phyloP scores from a whole-genome alignment of 495 filamentous ascomycete species.

The Neurospora terricola region DNA sequence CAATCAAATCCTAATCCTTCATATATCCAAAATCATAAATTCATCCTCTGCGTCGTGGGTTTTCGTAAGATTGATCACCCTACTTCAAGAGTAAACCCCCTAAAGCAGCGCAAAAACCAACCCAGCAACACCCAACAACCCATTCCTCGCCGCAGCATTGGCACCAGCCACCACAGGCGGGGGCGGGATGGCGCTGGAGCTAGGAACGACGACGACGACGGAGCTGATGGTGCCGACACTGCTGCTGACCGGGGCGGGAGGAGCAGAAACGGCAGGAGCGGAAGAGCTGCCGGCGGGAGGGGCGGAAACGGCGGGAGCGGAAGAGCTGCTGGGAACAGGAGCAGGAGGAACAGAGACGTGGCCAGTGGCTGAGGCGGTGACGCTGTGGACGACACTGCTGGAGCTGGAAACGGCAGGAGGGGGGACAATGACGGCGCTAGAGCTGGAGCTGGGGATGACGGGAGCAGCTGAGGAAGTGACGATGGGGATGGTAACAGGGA shows the following conservation, averaged over 20 bases:
- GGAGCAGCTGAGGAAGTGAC: not conserved
- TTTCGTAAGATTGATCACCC: too few relatives aligned
- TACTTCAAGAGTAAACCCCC: too few relatives aligned
- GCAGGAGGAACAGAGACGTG: not conserved
- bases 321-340: not conserved
- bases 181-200: not conserved
- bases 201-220: not conserved
- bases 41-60: too few relatives aligned
- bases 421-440: not conserved
- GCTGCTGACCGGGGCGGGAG: not conserved
- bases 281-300: not conserved
- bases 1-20: not conserved
- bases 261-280: not conserved
- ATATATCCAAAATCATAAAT: not conserved
- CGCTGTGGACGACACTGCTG: not conserved
- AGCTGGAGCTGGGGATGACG: not conserved
- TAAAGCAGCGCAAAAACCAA: not conserved
- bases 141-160: not conserved
- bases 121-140: not conserved
- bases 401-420: not conserved
- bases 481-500: not conserved
- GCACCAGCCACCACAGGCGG: not conserved
- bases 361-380: not conserved
- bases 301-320: not conserved
- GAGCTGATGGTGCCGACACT: not conserved